Base-by-base conservation (phyloP, 768 basidiomycete species). In the Suillus weaverae region DNA sequence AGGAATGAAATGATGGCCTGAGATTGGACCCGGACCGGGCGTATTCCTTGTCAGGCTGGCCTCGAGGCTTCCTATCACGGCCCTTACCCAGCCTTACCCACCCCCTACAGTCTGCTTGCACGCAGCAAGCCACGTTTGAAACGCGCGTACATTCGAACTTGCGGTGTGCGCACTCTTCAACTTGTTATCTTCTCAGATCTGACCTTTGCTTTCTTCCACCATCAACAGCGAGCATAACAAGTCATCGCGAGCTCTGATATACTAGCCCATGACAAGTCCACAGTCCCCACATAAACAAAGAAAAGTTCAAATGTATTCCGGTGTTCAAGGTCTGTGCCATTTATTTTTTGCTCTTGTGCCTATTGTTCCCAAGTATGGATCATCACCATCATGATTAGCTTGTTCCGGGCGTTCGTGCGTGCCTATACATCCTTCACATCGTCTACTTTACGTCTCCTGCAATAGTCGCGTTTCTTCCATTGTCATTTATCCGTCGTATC, bases 41-140 rank as follows among this genome's bases (percentile, higher is more conserved):
- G 50, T 63, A 50, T 66, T 50, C 53, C 61, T 60, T 33, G 57
- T 36, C 13, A 68, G 32, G 53, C 71, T 68, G 26, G 75, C 79
- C 78, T 80, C 77, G 75, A 78, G 77, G 77, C 79, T 84, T 84
- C 85, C 85, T 80, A 84, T 84, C 81, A 74, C 73, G 85, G 83
- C 69, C 56, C 56, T 59, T 81, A 79, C 80, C 80, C 78, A 83
- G 69, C 56, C 56, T 59, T 81, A 79, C 80, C 80, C 78, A 83
- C 84, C 84, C 85, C 84, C 78, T 85, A 84, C 84, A 80, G 70
- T 71, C 73, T 74, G 70, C 73, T 74, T 72, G 75, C 78, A 76
- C 77, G 75, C 77, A 78, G 73, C 68, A 67, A 63, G 72, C 79
- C 87, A 88, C 87, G 87, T 88, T 89, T 86, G 81, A 85, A 86